Base-by-base conservation (phyloP, 176 grass and related monocot species). In the Musa troglodytarum region DNA sequence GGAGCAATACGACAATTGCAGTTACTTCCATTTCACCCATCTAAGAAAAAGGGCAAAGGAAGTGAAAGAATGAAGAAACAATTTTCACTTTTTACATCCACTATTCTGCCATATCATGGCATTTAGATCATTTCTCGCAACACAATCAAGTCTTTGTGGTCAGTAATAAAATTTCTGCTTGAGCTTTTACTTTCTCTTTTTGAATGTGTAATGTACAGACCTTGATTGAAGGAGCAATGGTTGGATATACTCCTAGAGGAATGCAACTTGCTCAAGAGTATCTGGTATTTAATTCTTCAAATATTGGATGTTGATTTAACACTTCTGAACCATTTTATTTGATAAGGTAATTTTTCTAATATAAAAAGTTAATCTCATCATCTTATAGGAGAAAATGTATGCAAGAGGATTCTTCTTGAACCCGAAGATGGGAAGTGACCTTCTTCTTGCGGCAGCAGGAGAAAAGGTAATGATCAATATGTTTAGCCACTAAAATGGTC, bases 191-290 rank as follows among this genome's bases (percentile, higher is more conserved):
- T 65, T 28, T 24, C 10, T 65, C 55, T 15, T 20, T 8, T 68
- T 75, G 15, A 54, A 68, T 10, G 23, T 11, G 70, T 86, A 52
- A 15, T 20, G 29, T 81, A 52, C 75, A 98, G 95, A 91, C 86
- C 50, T 82, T 98, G 69, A 81, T 86, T 53, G 90, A 98, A 78
- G 95, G 90, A 86, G 95, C 88, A 69, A 98, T 94, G 95, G 73
- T 93, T 87, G 94, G 88, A 67, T 58, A 98, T 77, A 93, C 95
- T 52, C 80, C 76, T 78, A 91, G 80, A 85, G 95, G 95, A 80
- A 94, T 98, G 90, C 90, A 98, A 85, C 73, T 98, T 89, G 95
- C 95, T 89, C 95, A 89, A 87, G 89, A 87, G 81, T 83, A 69
- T 79, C 61, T 94, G 73, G 95, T 94, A 94, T 77, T 83, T 80